phyloP scores from a whole-genome alignment of 495 filamentous ascomycete species.

The Xylaria flabelliformis region DNA sequence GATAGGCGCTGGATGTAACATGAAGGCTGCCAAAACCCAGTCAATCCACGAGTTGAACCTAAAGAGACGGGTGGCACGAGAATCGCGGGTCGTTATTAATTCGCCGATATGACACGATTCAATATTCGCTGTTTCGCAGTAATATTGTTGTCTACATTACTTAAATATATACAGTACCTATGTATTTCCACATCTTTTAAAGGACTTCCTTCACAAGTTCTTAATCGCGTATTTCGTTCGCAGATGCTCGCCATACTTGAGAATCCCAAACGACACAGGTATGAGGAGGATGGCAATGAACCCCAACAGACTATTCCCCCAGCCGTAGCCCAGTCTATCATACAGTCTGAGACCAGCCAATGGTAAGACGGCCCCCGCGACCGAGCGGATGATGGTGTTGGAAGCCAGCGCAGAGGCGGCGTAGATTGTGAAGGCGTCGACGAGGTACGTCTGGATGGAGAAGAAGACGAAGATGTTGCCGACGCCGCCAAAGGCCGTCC shows the following conservation, averaged over 20 bases:
- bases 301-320: constrained; percentile 65
- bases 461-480: constrained; percentile 58
- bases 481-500: constrained; percentile 49
- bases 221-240: constrained; percentile 53
- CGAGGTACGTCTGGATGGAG: constrained; percentile 59
- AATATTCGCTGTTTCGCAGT: not conserved
- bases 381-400: constrained; percentile 57
- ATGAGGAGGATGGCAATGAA: constrained; percentile 60
- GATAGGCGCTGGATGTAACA: too few relatives aligned
- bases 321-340: constrained; percentile 60
- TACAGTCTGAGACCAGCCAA: constrained; percentile 63
- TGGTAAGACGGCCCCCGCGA: constrained; percentile 65
- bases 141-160: not conserved
- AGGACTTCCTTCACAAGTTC: constrained; percentile 33
- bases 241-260: constrained; percentile 57
- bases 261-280: constrained; percentile 59
- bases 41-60: too few relatives aligned
- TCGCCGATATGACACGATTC: not conserved
- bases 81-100: not conserved
- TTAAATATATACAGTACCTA: not conserved
- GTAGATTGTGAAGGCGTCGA: constrained; percentile 66
- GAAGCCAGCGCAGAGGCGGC: constrained; percentile 66
- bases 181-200: not conserved
- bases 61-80: not conserved
- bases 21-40: too few relatives aligned